Evolutionary conservation across 441 rosid genomes (phyloP).

Genomic region (Populus hybrid): DNA sequence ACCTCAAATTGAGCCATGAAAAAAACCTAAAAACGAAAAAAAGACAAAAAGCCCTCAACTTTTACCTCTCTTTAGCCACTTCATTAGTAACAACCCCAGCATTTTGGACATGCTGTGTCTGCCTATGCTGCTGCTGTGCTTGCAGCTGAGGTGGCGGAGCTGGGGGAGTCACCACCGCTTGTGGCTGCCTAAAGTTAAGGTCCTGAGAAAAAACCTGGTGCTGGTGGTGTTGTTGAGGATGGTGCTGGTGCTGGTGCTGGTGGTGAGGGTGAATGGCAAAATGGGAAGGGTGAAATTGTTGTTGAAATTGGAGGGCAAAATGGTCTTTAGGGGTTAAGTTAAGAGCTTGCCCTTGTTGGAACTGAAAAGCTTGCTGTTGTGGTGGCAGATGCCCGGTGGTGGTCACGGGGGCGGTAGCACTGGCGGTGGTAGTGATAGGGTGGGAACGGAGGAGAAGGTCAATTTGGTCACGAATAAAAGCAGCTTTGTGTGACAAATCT

Average conservation of each 20-base stretch:
- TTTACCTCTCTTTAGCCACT: constrained; percentile 59
- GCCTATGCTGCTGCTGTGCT: constrained; percentile 8
- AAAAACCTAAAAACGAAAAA: neutral
- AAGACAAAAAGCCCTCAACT: neutral
- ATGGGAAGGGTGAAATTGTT: constrained; percentile 48
- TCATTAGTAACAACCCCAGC: constrained; percentile 26
- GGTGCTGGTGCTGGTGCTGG: constrained; percentile 27
- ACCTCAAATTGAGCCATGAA: constrained; percentile 7
- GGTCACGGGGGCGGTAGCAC: constrained; percentile 14
- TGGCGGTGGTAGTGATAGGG: constrained; percentile 15
- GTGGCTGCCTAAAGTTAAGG: constrained; percentile 55
- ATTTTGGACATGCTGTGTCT: constrained; percentile 26
- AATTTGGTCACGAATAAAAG: constrained; percentile 45
- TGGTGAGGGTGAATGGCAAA: constrained; percentile 40
- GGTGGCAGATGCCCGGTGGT: constrained; percentile 10
- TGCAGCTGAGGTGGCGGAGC: constrained; percentile 13
- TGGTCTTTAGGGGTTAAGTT: constrained; percentile 41
- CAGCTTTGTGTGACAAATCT: constrained; percentile 40
- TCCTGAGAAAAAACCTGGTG: constrained; percentile 39
- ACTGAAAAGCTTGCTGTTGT: constrained; percentile 23
- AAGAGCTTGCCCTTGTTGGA: constrained; percentile 19
- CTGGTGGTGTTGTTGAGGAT: constrained; percentile 17
- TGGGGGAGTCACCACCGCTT: constrained; percentile 22
- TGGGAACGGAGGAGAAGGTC: constrained; percentile 27
- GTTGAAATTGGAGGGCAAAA: constrained; percentile 58